Evolutionary conservation across 2,329 filamentous ascomycete species (phyloP).

Genomic region (Chalaropsis thielavioides): DNA sequence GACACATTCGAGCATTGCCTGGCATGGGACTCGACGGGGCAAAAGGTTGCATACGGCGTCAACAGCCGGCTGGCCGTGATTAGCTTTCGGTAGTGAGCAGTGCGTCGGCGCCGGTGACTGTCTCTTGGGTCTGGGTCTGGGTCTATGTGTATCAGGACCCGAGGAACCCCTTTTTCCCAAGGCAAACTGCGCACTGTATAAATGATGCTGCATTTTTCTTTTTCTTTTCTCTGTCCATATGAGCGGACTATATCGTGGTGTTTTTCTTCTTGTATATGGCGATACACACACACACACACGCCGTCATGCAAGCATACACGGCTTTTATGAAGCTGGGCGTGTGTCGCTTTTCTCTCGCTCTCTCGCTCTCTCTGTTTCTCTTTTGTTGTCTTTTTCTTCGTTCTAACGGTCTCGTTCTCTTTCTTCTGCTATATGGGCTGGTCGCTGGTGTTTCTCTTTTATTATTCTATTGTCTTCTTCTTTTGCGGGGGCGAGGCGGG

Average conservation of each 20-base stretch:
- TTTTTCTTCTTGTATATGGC: background rate
- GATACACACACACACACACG: background rate
- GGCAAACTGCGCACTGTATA: background rate
- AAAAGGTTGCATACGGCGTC: slow-evolving; percentile 48
- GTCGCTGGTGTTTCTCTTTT: background rate
- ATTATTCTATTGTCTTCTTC: background rate
- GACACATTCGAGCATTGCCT: slow-evolving; percentile 48
- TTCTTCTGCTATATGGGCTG: background rate
- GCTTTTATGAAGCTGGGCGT: background rate
- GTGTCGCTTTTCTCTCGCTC: slow-evolving; percentile 11
- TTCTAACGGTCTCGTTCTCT: background rate
- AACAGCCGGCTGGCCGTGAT: slow-evolving; percentile 43
- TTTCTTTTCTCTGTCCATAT: background rate
- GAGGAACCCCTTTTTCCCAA: no score
- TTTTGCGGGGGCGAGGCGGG: background rate
- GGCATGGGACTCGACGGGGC: slow-evolving; percentile 47
- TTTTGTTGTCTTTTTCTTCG: slow-evolving; percentile 9
- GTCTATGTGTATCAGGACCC: no score
- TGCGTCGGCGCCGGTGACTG: background rate
- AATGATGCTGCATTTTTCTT: slow-evolving; percentile 6
- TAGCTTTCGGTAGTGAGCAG: slow-evolving; percentile 28
- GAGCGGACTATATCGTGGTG: background rate
- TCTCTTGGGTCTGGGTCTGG: background rate
- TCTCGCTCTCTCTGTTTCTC: slow-evolving; percentile 4
- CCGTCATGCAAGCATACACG: background rate